Conservation (phyloP, 83 land plant species). For the Picea mariana region DNA sequence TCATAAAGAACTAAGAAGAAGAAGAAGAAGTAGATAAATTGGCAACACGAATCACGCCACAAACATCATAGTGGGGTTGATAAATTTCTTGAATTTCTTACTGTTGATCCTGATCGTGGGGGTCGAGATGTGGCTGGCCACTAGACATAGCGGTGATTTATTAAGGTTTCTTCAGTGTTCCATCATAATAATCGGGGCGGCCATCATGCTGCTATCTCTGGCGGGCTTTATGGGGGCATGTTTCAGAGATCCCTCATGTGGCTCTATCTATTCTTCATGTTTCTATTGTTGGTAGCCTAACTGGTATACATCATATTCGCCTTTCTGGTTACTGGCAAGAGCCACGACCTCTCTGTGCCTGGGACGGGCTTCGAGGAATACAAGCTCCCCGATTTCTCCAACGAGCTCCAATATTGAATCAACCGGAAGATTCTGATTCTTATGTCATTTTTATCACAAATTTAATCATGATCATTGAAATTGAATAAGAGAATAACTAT, state of each 20-base stretch:
- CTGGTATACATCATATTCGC: constrained; percentile 78
- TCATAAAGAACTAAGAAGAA: too few species aligned
- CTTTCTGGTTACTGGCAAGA: constrained; percentile 75
- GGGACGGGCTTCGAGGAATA: constrained; percentile 79
- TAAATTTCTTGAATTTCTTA: constrained; percentile 80
- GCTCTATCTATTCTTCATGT: constrained; percentile 78
- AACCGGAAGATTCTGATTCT: too few species aligned
- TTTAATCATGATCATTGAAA: too few species aligned
- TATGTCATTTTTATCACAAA: too few species aligned
- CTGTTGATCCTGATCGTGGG: constrained; percentile 86
- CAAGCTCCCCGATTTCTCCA: constrained; percentile 69
- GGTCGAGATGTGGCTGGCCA: constrained; percentile 87
- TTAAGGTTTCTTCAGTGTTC: constrained; percentile 85
- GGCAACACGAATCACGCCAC: constrained; percentile 56
- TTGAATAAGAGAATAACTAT: too few species aligned
- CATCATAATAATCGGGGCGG: constrained; percentile 72
- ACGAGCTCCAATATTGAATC: too few species aligned
- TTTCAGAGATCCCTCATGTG: constrained; percentile 79
- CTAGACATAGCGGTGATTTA: constrained; percentile 64
- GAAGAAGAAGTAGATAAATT: too few species aligned
- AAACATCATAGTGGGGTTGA: constrained; percentile 80
- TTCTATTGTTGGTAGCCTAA: constrained; percentile 68
- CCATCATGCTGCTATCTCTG: constrained; percentile 75
- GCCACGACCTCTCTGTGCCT: constrained; percentile 63
- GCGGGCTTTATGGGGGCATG: constrained; percentile 93